Percentiles rank a stretch among this genome's conserved stretches.
phyloP scores from a whole-genome alignment of 2,329 filamentous ascomycete species.

The Penicillium sp. region DNA sequence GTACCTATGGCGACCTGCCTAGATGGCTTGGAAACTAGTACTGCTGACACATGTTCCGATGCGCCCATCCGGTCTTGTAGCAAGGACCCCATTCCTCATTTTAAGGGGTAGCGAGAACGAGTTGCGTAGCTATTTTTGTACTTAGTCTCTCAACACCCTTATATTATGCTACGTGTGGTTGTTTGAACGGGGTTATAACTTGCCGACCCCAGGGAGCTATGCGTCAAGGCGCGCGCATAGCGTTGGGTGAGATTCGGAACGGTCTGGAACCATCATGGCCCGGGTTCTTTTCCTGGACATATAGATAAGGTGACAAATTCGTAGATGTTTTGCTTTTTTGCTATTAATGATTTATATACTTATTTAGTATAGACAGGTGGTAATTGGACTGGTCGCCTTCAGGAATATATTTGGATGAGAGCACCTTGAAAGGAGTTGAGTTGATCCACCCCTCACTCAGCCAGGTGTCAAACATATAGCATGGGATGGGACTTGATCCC shows the following conservation, averaged over 20 bases:
- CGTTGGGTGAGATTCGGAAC: not conserved
- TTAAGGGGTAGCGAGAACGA: not conserved
- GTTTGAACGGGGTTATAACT: slow-evolving; percentile 2
- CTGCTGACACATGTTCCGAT: slow-evolving; percentile 9
- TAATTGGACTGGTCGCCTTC: not conserved
- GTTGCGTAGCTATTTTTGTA: not conserved
- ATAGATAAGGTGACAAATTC: not conserved
- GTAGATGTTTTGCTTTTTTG: not conserved
- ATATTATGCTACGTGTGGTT: not conserved
- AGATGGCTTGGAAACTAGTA: slow-evolving; percentile 21
- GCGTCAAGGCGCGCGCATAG: not conserved
- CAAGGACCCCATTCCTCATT: not conserved
- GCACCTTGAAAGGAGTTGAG: not conserved
- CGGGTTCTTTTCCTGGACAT: not conserved
- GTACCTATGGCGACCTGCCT: slow-evolving; percentile 11
- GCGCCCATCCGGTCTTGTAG: slow-evolving; percentile 10
- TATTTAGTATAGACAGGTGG: too few relatives aligned
- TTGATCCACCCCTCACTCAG: not conserved
- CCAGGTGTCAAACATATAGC: not conserved
- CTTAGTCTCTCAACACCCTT: not conserved
- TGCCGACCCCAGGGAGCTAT: not conserved
- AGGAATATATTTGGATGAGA: too few relatives aligned
- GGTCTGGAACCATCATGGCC: slow-evolving; percentile 1
- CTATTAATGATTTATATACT: not conserved
- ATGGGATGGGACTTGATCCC: slow-evolving; percentile 6